Evolutionary conservation across 1,284 basidiomycete genomes (phyloP).

Genomic region (Puccinia coronata): DNA sequence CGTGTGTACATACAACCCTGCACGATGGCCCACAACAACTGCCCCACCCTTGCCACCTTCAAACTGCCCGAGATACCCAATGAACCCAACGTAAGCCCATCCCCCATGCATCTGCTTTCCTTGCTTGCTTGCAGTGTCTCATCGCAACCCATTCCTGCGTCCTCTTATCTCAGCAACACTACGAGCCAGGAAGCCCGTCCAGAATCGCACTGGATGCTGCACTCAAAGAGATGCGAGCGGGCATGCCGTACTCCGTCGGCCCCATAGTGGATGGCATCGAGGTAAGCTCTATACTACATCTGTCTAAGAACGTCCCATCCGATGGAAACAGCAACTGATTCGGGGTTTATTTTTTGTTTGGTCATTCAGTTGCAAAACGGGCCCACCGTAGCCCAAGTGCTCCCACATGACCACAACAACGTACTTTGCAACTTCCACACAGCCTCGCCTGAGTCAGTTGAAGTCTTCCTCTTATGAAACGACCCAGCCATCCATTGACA

Average conservation of each 20-base stretch:
- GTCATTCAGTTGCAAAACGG: conserved; percentile 74
- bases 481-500: not conserved
- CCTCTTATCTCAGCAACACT: conserved; percentile 63
- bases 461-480: not conserved
- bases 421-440: conserved; percentile 85
- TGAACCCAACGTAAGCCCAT: conserved; percentile 36
- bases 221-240: conserved; percentile 75
- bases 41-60: conserved; percentile 40
- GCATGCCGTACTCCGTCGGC: conserved; percentile 86
- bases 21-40: not conserved
- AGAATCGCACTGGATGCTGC: conserved; percentile 74
- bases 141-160: not conserved
- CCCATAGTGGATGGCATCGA: conserved; percentile 87
- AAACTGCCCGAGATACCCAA: conserved; percentile 46
- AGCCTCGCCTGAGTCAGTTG: conserved; percentile 68
- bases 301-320: too few relatives aligned
- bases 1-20: too few relatives aligned
- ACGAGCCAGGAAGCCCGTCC: conserved; percentile 78
- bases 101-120: not conserved
- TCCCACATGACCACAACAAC: conserved; percentile 79
- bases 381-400: conserved; percentile 73
- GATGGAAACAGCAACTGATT: too few relatives aligned
- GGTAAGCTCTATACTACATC: conserved; percentile 65
- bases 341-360: too few relatives aligned
- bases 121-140: not conserved